Evolutionary conservation across 2,329 filamentous ascomycete species (phyloP), one percentile per base, ranked within the genome.

Genomic region (Gyromitra esculenta): DNA sequence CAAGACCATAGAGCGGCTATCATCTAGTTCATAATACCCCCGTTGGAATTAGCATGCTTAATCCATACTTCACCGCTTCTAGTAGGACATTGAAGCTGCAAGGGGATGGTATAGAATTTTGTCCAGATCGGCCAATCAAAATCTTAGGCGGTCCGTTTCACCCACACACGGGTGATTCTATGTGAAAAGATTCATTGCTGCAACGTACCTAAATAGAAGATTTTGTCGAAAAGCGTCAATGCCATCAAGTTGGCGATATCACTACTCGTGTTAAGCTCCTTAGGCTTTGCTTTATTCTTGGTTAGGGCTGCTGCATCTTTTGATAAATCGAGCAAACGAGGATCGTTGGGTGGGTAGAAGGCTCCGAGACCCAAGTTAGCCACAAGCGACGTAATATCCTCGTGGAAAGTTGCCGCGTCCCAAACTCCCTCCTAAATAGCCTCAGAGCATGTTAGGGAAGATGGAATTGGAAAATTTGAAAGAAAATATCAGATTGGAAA

Each of bases 161-260:
- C 41, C 3, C 11, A 13, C 5, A 1, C 1, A 13, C 31, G 15
- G 15, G 15, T 57, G 54, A 57, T 31, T 35, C 31, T 6, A 37
- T 6, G 11, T 25, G 18, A 57, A 37, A 9, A 7, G 54, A 57
- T 57, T 5, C n/a, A 25, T 11, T 64, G 4, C 25, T 5, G 59
- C 1, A 25, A 72, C 73, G 59, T 62, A 76, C 73, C 73, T n/a
- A 71, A 41, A 13, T 72, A 72, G 6, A 76, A 21, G 11, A 76
- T 39, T 13, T 52, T 52, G 52, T 76, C 67, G 25, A 72, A 76
- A 21, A 72, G 45, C 2, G 62, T 35, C 1, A 76, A 9, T 15
- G 5, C 37, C 39, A 54, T 52, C 25, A 70, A 65, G n/a, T 57
- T 5, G 15, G 31, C 11, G 5, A 65, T 37, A 52, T 52, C 45